Evolutionary conservation across 2,329 filamentous ascomycete species (phyloP).

Genomic region (Epichloe amarillans): DNA sequence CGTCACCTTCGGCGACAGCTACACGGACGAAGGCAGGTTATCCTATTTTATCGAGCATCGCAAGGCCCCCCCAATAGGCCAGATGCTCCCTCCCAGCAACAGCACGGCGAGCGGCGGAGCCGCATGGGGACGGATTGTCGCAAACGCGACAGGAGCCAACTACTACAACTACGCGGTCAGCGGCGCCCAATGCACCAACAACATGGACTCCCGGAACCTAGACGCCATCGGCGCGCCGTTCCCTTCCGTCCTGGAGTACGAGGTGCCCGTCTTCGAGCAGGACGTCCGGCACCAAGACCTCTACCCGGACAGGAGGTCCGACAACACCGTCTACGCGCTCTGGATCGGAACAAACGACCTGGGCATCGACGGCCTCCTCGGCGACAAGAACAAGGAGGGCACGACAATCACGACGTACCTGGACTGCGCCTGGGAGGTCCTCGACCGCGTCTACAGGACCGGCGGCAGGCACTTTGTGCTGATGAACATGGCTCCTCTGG

Average conservation of each 20-base stretch:
- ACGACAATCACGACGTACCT: constrained; percentile 52
- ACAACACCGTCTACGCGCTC: constrained; percentile 58
- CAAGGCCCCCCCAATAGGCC: constrained; percentile 50
- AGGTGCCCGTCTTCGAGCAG: constrained; percentile 42
- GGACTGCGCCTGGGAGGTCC: constrained; percentile 51
- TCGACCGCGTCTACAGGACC: constrained; percentile 49
- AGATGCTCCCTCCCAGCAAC: constrained; percentile 30
- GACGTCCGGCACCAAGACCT: constrained; percentile 28
- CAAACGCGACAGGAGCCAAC: constrained; percentile 40
- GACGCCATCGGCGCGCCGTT: constrained; percentile 36
- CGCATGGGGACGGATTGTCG: constrained; percentile 55
- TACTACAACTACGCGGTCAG: constrained; percentile 58
- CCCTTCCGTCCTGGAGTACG: constrained; percentile 49
- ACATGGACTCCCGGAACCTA: constrained; percentile 45
- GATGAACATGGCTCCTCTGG: constrained; percentile 53
- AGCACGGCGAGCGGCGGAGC: constrained; percentile 51
- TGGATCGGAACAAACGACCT: constrained; percentile 80
- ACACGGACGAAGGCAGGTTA: constrained; percentile 58
- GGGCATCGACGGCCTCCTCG: constrained; percentile 51
- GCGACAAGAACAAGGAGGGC: constrained; percentile 44
- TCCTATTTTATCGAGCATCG: constrained; percentile 50
- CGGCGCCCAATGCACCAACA: constrained; percentile 60
- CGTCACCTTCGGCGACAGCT: constrained; percentile 63
- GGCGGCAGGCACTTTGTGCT: constrained; percentile 61
- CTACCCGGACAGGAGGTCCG: constrained; percentile 29